A percentile compares a stretch with the other conserved stretches of the same genome.
phyloP scores from a whole-genome alignment of 73 alveolate species.

The Stentor roeselii region DNA sequence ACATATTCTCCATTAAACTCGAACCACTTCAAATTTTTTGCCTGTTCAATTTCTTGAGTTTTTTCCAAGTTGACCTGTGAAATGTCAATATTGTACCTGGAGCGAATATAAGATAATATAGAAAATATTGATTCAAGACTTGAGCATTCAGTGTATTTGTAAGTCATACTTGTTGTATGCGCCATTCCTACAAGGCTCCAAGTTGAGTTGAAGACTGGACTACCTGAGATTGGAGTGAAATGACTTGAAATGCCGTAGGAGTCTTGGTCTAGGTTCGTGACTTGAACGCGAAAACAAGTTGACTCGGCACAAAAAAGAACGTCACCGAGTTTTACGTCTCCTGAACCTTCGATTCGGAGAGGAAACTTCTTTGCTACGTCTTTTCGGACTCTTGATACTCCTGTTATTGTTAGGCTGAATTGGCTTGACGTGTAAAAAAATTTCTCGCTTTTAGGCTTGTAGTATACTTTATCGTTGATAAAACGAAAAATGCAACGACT shows the following conservation, averaged over 20 bases:
- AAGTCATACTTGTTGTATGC: not conserved
- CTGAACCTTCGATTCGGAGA: not conserved
- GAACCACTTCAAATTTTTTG: not conserved
- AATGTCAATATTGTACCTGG: not conserved
- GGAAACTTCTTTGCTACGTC: not conserved
- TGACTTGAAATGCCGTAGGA: not conserved
- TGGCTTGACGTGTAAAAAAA: not conserved
- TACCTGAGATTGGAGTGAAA: not conserved
- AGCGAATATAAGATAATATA: not conserved
- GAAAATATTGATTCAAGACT: not conserved
- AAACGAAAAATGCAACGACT: not conserved
- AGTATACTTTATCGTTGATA: not conserved
- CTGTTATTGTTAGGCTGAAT: not conserved
- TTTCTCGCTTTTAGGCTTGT: not conserved
- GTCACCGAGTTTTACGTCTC: not conserved
- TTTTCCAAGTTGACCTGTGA: not conserved
- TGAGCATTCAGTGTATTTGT: not conserved
- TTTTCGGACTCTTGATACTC: not conserved
- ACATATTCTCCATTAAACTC: not conserved
- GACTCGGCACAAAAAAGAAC: not conserved
- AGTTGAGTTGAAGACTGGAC: not conserved
- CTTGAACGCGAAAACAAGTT: not conserved
- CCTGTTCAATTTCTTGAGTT: not conserved
- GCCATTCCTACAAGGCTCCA: not conserved
- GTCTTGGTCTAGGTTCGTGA: not conserved